Base-by-base conservation (phyloP, 129 eudicot species). In the Pseudognaphalium luteoalbum region DNA sequence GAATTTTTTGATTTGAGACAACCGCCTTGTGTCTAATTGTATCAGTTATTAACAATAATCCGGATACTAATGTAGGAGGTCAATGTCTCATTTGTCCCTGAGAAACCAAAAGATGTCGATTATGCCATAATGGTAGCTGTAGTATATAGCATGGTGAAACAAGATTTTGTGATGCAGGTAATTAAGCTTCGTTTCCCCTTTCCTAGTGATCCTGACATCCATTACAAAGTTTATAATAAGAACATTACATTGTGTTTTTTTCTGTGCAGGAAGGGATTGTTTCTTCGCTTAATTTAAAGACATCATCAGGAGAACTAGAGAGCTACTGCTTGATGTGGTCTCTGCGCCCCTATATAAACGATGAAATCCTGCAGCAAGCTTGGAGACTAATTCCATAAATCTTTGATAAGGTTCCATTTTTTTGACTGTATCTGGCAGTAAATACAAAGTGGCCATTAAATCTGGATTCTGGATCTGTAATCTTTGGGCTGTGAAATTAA, bases 271-370 rank as follows among this genome's bases (percentile, higher is more conserved):
- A 82, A 64, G 85, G 68, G 82, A 89, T 94, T 30, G 87, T 91
- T 75, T 84, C 85, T 73, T 80, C 90, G 3, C 88, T 94, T 77
- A 73, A 56, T 82, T 65, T 82, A 37, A 91, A 86, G 76, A 82
- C 96, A 42, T 81, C 96, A 21, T 81, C 80, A 12, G 96, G 81
- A 69, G 97, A 91, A 84, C 66, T 94, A 68, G 97, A 84, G 80
- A 86, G 88, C 69, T 94, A 94, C 77, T 83, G 84, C 77, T 81
- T 84, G 75, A 94, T 94, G 97, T 94, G 98, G 98, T 87, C 96
- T 1, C 70, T 94, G 64, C 88, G 96, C 61, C 98, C 97, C 1
- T 94, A 70, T 75, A 72, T 94, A 54, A 79, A 94, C 19, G 88
- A 94, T 62, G 97, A 86, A 33, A 80, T 89, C 60, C 76, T 91